Evolutionary conservation across 495 filamentous ascomycete species (phyloP).

Genomic region (Usnea hakonensis): DNA sequence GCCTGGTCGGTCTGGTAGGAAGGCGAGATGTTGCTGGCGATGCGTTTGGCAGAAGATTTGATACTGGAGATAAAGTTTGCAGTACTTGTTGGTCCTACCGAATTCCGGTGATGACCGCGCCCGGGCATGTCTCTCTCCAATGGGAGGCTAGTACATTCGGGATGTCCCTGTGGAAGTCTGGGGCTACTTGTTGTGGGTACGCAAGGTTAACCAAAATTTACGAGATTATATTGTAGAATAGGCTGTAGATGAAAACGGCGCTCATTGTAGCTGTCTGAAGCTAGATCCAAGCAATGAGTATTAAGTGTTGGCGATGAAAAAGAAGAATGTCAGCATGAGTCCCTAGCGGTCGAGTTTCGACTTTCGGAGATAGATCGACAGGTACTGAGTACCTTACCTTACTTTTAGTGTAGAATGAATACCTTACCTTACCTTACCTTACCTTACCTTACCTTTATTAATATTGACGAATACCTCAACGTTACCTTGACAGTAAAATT

Average conservation of each 20-base stretch:
- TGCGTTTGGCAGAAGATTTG: slow-evolving; percentile 19
- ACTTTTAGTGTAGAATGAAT: too few species aligned
- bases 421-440: too few species aligned
- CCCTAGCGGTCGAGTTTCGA: not conserved
- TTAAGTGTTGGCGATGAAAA: not conserved
- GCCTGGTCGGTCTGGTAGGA: slow-evolving; percentile 10
- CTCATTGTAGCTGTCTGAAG: not conserved
- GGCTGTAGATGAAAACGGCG: not conserved
- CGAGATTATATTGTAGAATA: not conserved
- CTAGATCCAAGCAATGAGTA: not conserved
- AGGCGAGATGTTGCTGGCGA: slow-evolving; percentile 17
- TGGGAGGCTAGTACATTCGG: slow-evolving; percentile 16
- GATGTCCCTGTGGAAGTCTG: not conserved
- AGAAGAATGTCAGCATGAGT: slow-evolving; percentile 5
- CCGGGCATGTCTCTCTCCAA: slow-evolving; percentile 15
- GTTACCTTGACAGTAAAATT: too few species aligned
- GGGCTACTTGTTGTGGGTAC: not conserved
- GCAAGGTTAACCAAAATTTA: not conserved
- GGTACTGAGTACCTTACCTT: not conserved
- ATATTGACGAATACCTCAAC: too few species aligned
- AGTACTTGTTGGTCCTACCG: slow-evolving; percentile 11
- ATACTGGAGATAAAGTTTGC: slow-evolving; percentile 15
- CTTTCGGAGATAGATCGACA: too few species aligned
- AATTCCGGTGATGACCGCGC: slow-evolving; percentile 12
- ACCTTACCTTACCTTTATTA: too few species aligned